Base-by-base conservation (phyloP, 345 rosid genomes). In the Hevea brasiliensis region DNA sequence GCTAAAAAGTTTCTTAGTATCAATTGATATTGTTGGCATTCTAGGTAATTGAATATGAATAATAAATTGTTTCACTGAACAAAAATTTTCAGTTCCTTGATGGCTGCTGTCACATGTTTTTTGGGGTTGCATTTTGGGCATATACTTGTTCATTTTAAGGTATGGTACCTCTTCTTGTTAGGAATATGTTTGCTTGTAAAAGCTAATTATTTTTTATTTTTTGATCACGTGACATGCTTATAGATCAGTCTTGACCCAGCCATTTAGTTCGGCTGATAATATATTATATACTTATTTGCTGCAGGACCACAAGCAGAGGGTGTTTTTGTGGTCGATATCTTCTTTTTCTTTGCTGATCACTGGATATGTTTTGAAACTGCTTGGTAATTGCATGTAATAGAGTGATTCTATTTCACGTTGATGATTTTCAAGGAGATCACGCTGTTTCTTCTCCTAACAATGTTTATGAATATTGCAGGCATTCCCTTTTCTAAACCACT, bases 41-140 rank as follows among this genome's bases (percentile, higher is more conserved):
- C 29, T 59, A 26, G 40, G 41, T 40, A 67, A 29, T 67, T 29
- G 15, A 21, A 44, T 55, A 10, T 67, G 50, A 69, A 50, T 73
- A 57, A 64, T 81, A 9, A 67, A 44, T 58, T 72, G 51, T 60
- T 60, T 70, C 48, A 50, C 26, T 20, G 57, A 75, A 60, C 44
- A 72, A 61, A 27, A 47, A 48, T 71, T 57, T 80, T 68, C 89
- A 87, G 89, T 61, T 84, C 89, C 51, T 70, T 84, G 76, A 84
- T 85, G 87, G 89, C 89, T 74, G 78, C 86, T 32, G 71, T 84
- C 50, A 79, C 91, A n/a, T 85, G 91, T 75, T 74, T 84, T 63
- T 55, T 84, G 77, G 89, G 89, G 40, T 74, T 85, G 86, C 87
- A 87, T 48, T 87, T 82, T 68, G 91, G 89, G 42, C 91, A 84